Evolutionary conservation across 1,139 yeast genomes (phyloP).

Genomic region (Taphrina betulina): DNA sequence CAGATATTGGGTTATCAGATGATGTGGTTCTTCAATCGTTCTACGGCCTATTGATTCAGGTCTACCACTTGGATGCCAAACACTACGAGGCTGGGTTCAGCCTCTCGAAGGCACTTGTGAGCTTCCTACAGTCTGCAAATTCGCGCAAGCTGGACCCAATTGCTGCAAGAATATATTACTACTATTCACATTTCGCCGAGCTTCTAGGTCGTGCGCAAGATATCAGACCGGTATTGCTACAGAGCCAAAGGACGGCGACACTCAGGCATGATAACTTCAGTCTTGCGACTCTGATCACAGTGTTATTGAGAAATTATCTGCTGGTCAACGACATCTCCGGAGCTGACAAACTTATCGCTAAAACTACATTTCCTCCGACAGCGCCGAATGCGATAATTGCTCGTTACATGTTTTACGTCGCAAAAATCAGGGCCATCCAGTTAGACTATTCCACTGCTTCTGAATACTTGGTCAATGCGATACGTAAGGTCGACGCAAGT

Average conservation of each 20-base stretch:
- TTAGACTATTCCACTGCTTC: conserved; percentile 88
- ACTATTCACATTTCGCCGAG: conserved; percentile 77
- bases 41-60: conserved; percentile 48
- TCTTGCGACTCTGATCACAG: conserved; percentile 79
- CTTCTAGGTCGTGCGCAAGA: conserved; percentile 55
- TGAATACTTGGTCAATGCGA: conserved; percentile 86
- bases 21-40: conserved; percentile 3
- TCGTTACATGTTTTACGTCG: conserved; percentile 84
- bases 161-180: conserved; percentile 92
- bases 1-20: background rate
- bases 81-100: conserved; percentile 45
- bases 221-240: conserved; percentile 67
- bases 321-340: conserved; percentile 76
- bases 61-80: conserved; percentile 65
- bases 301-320: conserved; percentile 77
- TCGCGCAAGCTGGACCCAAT: conserved; percentile 82
- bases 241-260: conserved; percentile 81
- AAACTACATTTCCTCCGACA: conserved; percentile 79
- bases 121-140: conserved; percentile 62
- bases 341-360: conserved; percentile 86
- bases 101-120: conserved; percentile 52
- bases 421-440: conserved; percentile 87
- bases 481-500: conserved; percentile 96
- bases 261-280: conserved; percentile 92
- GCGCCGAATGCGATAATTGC: conserved; percentile 90